Base-by-base conservation (phyloP, 78 protist genomes). In the Mastigamoeba balamuthi region DNA sequence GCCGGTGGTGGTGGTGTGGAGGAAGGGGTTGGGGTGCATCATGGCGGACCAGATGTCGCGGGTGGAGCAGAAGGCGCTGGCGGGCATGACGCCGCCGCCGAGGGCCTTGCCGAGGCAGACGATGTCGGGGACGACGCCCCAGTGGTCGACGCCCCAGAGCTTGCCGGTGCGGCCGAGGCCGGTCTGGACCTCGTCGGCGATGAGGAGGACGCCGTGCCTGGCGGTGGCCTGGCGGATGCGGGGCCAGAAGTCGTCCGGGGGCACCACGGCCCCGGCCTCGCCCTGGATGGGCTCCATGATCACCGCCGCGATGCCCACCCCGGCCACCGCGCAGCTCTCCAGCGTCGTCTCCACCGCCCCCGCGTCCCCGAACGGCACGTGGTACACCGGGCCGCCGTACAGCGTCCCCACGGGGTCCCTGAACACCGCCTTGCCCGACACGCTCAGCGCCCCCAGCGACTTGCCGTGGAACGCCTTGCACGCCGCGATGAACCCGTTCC, bases 281-380 rank as follows among this genome's bases (percentile, higher is more conserved):
- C 91, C 88, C 64, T 92, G 95, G 75, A 92, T 86, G 52, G 95
- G 95, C 72, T 92, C 95, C 33, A 30, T 35, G 28, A 88, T 38
- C 69, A 87, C 85, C 5, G 75, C 93, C 30, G 37, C 6, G 39
- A 70, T 66, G 25, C 3, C n/a, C 35, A 66, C 42, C 30, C 78
- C 83, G 17, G 58, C 58, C 17, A 48, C 17, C 58, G 17, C 58
- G 48, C 70, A 2, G 23, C 43, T 6, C 37, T 75, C 40, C 9
- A 89, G 69, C 25, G 42, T 65, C n/a, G 8, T 36, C 25, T 42
- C 76, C 27, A 88, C 69, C 27, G 90, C 88, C 3, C 0, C 83
- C 17, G 67, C 25, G 77, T 83, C 82, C 64, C 72, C 36, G 69
- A 73, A 91, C 75, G 38, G 33, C 6, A 69, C 27, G 6, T 23